These are phyloP conservation scores for Silene conica DNA, from an alignment of 148 eudicot genomes.

Conservation along the genomic window DNA sequence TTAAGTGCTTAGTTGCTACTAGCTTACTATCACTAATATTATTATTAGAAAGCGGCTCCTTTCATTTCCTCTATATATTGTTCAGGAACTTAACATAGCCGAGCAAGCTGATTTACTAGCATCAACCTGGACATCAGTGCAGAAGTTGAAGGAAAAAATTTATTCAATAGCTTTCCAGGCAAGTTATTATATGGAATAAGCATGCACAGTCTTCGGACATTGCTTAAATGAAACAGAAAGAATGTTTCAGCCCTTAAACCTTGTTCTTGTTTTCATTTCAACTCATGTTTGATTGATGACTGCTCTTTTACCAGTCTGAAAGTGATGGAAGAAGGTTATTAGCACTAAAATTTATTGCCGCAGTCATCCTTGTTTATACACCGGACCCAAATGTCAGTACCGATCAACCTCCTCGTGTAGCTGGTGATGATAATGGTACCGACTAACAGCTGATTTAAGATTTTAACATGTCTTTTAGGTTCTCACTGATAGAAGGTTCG, in stretches of 20 bases:
- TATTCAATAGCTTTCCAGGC: conserved; percentile 84
- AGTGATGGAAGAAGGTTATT: conserved; percentile 73
- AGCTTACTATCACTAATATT: not conserved
- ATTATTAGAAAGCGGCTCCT: conserved; percentile 3
- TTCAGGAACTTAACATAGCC: conserved; percentile 64
- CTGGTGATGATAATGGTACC: conserved; percentile 75
- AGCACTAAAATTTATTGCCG: conserved; percentile 82
- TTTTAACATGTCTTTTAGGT: not conserved
- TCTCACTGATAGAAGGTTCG: conserved; percentile 11
- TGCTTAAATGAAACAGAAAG: not conserved
- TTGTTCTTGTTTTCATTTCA: not conserved
- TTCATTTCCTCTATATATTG: not conserved
- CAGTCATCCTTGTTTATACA: conserved; percentile 73
- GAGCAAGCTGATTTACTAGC: conserved; percentile 57
- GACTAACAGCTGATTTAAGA: conserved; percentile 9
- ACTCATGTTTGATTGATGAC: conserved; percentile 6
- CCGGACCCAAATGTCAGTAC: conserved; percentile 75
- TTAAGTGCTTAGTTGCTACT: not conserved
- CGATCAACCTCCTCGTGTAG: conserved; percentile 58
- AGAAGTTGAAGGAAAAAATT: conserved; percentile 76
- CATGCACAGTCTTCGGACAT: not conserved
- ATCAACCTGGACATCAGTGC: conserved; percentile 74
- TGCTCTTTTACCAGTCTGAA: conserved; percentile 47
- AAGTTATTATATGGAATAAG: conserved; percentile 23
- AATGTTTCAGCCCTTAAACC: not conserved